Percentiles rank a stretch among this genome's conserved stretches.
phyloP scores from a whole-genome alignment of 2,329 filamentous ascomycete species.

The Dactylonectria estremocensis region DNA sequence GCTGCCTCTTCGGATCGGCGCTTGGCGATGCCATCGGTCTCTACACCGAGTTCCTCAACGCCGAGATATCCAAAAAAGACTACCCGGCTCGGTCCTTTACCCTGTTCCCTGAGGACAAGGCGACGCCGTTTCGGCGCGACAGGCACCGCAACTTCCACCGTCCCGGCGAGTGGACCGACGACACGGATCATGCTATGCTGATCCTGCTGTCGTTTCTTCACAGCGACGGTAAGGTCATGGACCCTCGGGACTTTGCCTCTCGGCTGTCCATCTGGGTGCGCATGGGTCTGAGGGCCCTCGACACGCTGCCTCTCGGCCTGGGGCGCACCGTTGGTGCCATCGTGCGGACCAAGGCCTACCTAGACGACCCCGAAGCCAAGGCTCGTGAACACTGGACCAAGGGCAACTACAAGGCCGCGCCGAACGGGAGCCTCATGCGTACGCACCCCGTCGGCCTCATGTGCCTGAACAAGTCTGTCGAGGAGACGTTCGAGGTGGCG shows the following conservation, averaged over 20 bases:
- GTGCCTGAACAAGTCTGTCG: constrained; percentile 57
- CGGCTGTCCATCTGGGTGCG: constrained; percentile 64
- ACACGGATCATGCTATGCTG: constrained; percentile 68
- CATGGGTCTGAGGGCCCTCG: constrained; percentile 62
- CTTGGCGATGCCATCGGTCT: constrained; percentile 69
- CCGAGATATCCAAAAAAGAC: constrained; percentile 48
- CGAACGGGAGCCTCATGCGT: constrained; percentile 69
- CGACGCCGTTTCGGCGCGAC: constrained; percentile 61
- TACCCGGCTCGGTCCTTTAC: constrained; percentile 60
- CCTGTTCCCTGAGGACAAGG: constrained; percentile 52
- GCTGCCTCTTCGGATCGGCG: constrained; percentile 65
- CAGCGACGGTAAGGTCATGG: constrained; percentile 55
- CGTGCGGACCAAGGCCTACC: constrained; percentile 57
- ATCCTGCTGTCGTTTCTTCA: constrained; percentile 65
- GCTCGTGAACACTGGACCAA: constrained; percentile 61
- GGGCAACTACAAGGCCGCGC: constrained; percentile 57
- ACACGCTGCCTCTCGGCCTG: constrained; percentile 64
- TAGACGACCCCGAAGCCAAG: constrained; percentile 56
- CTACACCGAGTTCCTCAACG: constrained; percentile 68
- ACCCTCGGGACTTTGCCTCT: constrained; percentile 59
- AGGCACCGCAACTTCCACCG: constrained; percentile 60
- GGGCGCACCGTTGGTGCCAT: constrained; percentile 64
- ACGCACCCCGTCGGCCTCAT: constrained; percentile 67
- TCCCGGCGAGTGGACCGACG: constrained; percentile 66
- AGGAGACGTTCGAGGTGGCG: constrained; percentile 61